Conservation (phyloP, 495 filamentous ascomycete species). For the Penicillium taxi region DNA sequence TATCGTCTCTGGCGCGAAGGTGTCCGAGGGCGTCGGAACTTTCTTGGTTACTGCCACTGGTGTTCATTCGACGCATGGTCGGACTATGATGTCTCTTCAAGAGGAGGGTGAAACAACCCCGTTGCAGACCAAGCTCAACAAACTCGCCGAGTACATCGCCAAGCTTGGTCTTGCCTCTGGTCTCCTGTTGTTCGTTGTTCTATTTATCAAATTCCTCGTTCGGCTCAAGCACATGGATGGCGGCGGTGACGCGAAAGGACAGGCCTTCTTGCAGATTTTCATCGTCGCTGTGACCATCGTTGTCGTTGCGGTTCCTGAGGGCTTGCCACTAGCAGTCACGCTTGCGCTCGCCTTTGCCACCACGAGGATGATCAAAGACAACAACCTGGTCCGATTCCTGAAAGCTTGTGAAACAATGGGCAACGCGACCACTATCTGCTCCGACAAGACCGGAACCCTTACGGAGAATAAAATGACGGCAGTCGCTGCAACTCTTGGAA, state of each 20-base stretch:
- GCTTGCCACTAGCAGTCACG: slow-evolving; percentile 85
- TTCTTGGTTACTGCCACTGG: slow-evolving; percentile 85
- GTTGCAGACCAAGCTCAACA: slow-evolving; percentile 86
- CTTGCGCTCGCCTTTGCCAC: slow-evolving; percentile 91
- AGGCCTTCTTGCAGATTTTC: slow-evolving; percentile 83
- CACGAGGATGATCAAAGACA: slow-evolving; percentile 89
- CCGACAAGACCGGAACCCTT: slow-evolving; percentile 95
- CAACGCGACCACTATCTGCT: slow-evolving; percentile 92
- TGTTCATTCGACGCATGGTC: slow-evolving; percentile 81
- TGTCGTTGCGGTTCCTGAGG: slow-evolving; percentile 92
- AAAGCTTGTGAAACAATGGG: slow-evolving; percentile 99
- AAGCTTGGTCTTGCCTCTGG: slow-evolving; percentile 83
- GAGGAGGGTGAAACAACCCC: slow-evolving; percentile 89
- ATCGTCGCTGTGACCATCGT: slow-evolving; percentile 93
- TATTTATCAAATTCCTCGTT: slow-evolving; percentile 84
- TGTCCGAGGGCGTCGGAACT: slow-evolving; percentile 82
- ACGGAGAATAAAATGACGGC: slow-evolving; percentile 90
- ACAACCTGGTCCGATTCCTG: slow-evolving; percentile 84
- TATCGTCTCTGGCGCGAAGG: slow-evolving; percentile 85
- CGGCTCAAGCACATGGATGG: slow-evolving; percentile 45
- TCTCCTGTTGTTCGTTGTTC: slow-evolving; percentile 77
- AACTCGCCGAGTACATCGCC: slow-evolving; percentile 86
- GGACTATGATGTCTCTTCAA: slow-evolving; percentile 87
- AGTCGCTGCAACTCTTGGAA: slow-evolving; percentile 70
- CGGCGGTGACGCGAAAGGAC: slow-evolving; percentile 67